These are phyloP conservation scores for Cordyceps tenuipes DNA, from an alignment of 2,329 filamentous ascomycete species.

Conservation along the genomic window DNA sequence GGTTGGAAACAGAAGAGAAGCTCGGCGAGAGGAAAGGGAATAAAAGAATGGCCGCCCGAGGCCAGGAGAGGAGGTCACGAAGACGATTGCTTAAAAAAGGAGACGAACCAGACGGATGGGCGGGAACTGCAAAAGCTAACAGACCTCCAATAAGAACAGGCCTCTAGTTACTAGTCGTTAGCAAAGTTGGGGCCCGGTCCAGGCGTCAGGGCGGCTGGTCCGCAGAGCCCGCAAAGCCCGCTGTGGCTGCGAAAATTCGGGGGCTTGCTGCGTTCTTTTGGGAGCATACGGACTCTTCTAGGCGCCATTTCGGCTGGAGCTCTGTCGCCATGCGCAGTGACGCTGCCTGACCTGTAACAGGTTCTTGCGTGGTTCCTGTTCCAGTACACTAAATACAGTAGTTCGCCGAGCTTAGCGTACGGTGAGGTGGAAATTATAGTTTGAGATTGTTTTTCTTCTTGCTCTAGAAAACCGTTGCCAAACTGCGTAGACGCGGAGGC, in stretches of 20 bases:
- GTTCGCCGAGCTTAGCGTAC: background rate
- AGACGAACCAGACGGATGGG: background rate
- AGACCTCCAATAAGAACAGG: too few relatives aligned
- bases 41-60: background rate
- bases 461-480: too few relatives aligned
- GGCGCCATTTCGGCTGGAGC: background rate
- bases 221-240: background rate
- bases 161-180: too few relatives aligned
- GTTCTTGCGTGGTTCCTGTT: background rate
- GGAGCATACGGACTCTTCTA: too few relatives aligned
- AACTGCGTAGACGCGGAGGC: too few relatives aligned
- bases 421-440: background rate
- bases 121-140: background rate
- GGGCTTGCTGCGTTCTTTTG: background rate
- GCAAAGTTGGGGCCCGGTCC: background rate
- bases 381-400: background rate
- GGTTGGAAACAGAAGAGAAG: background rate
- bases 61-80: background rate
- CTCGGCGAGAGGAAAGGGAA: background rate
- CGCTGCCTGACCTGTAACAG: background rate
- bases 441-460: background rate
- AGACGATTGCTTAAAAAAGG: conserved; percentile 7
- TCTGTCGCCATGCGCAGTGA: background rate
- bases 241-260: background rate
- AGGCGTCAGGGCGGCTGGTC: background rate